These are phyloP conservation scores for Podosphaera aphanis DNA, from an alignment of 2,329 filamentous ascomycete species.

Conservation along the genomic window DNA sequence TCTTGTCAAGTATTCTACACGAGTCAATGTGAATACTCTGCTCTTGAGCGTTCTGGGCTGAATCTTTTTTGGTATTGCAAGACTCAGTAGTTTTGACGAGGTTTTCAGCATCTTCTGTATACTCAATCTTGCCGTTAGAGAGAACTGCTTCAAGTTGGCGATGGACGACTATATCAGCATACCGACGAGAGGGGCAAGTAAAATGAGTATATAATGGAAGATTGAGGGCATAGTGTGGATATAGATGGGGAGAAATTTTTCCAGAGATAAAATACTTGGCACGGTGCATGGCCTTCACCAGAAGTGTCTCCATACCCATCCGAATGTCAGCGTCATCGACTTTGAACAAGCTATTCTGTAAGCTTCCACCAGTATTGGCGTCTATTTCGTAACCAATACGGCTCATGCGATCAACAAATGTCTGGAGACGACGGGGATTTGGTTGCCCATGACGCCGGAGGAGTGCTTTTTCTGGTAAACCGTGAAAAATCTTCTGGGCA, in stretches of 20 bases:
- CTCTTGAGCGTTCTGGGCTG: constrained; percentile 87
- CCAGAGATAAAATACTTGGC: constrained; percentile 84
- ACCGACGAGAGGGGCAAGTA: constrained; percentile 81
- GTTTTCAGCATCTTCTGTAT: constrained; percentile 67
- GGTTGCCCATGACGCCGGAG: constrained; percentile 69
- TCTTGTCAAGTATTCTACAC: constrained; percentile 87
- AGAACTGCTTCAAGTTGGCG: constrained; percentile 77
- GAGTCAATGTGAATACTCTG: constrained; percentile 98
- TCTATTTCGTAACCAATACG: constrained; percentile 80
- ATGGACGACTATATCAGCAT: constrained; percentile 86
- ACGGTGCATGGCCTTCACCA: constrained; percentile 86
- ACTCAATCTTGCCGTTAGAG: constrained; percentile 61
- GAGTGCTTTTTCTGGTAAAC: constrained; percentile 75
- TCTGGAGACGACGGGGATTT: constrained; percentile 69
- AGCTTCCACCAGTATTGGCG: constrained; percentile 62
- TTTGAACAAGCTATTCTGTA: constrained; percentile 90
- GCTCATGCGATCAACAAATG: constrained; percentile 81
- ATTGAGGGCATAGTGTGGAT: constrained; percentile 80
- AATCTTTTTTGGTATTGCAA: constrained; percentile 98
- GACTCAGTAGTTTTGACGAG: constrained; percentile 81
- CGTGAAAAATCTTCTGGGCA: constrained; percentile 57
- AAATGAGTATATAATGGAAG: constrained; percentile 91
- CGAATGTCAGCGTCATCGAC: constrained; percentile 71
- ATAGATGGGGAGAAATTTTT: constrained; percentile 53
- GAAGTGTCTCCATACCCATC: constrained; percentile 91